Evolutionary conservation across 2,329 filamentous ascomycete genomes (phyloP).

Genomic region (Ophiostoma ulmi): DNA sequence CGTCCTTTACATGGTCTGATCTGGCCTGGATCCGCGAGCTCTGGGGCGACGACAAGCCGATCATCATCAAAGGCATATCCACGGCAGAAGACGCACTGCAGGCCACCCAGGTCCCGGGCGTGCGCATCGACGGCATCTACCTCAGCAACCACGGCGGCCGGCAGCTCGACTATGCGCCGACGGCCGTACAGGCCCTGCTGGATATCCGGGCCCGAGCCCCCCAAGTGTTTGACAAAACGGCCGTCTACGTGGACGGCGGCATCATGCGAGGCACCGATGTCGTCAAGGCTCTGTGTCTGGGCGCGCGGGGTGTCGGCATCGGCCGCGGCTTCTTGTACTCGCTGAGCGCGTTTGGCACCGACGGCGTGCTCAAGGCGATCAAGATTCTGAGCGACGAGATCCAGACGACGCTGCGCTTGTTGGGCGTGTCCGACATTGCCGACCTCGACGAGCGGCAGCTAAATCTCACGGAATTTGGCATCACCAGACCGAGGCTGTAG

Average conservation of each 20-base stretch:
- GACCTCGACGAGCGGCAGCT: neutral
- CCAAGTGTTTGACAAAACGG: neutral
- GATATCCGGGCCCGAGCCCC: neutral
- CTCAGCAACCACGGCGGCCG: constrained; percentile 50
- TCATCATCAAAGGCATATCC: neutral
- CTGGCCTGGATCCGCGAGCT: constrained; percentile 6
- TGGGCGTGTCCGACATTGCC: neutral
- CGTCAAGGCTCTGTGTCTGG: constrained; percentile 44
- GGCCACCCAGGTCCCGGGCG: neutral
- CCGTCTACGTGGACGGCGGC: constrained; percentile 47
- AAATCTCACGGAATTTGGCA: neutral
- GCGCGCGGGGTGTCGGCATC: constrained; percentile 44
- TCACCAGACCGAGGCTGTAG: neutral
- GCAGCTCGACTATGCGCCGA: constrained; percentile 43
- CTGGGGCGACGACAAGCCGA: neutral
- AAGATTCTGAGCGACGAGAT: constrained; percentile 24
- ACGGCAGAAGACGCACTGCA: neutral
- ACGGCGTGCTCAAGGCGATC: constrained; percentile 38
- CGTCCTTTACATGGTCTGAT: neutral
- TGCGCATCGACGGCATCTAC: constrained; percentile 39
- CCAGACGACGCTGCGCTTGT: constrained; percentile 22
- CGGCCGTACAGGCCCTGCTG: neutral
- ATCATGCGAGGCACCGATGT: constrained; percentile 44
- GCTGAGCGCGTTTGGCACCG: constrained; percentile 37
- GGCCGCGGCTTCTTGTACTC: constrained; percentile 53